Percentiles rank a stretch among this genome's conserved stretches.
Conservation (phyloP, 2,329 filamentous ascomycete genomes). For the Ceratocystis diversiconidia region DNA sequence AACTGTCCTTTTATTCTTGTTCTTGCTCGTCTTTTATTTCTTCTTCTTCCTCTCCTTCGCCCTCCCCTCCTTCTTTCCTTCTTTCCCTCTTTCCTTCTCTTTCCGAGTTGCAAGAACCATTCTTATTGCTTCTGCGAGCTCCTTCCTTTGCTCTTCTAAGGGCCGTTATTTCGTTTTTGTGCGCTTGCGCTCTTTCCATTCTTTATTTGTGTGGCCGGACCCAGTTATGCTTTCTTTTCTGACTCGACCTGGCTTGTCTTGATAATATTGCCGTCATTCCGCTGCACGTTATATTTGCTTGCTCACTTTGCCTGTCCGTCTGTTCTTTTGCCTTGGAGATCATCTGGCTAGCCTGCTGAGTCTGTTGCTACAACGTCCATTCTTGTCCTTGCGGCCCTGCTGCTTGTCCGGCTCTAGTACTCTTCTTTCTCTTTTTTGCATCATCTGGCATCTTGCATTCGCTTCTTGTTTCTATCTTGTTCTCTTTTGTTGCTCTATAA, state of each 20-base stretch:
- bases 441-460: slow-evolving; percentile 11
- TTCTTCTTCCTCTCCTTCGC: neutral
- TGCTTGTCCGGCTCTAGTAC: neutral
- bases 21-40: neutral
- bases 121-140: slow-evolving; percentile 7
- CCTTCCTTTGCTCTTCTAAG: neutral
- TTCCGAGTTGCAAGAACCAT: neutral
- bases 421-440: neutral
- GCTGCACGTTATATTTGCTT: neutral
- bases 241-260: no score
- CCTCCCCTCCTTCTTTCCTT: neutral
- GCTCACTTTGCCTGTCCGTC: neutral
- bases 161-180: neutral
- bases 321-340: neutral
- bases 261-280: no score
- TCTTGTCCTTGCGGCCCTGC: neutral
- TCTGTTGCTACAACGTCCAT: neutral
- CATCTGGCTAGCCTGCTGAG: neutral
- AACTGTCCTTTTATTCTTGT: no score
- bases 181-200: slow-evolving; percentile 7
- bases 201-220: slow-evolving; percentile 1
- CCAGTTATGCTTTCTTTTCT: neutral
- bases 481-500: slow-evolving; percentile 13
- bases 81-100: slow-evolving; percentile 10
- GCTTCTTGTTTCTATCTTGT: slow-evolving; percentile 11